These are phyloP conservation scores for Pinus albicaulis DNA, from an alignment of 75 land plant genomes.

Conservation along the genomic window DNA sequence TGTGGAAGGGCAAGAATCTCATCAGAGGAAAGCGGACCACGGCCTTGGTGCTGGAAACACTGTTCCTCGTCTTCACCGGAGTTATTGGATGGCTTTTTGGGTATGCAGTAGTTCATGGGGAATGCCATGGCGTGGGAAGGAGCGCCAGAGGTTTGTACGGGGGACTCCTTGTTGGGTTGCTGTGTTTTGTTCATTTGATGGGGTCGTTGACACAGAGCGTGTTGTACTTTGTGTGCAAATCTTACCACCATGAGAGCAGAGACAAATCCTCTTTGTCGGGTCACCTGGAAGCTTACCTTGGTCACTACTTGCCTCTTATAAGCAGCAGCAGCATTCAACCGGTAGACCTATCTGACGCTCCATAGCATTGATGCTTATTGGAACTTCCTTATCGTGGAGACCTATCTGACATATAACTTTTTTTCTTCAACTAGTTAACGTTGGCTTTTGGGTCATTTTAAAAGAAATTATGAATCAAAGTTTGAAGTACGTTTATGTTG, in stretches of 20 bases:
- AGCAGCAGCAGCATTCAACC: slow-evolving; percentile 40
- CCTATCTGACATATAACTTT: too few species aligned
- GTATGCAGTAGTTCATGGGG: background rate
- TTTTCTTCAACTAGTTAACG: too few species aligned
- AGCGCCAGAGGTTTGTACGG: slow-evolving; percentile 18
- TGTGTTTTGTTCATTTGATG: slow-evolving; percentile 30
- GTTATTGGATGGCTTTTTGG: background rate
- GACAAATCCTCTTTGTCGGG: slow-evolving; percentile 65
- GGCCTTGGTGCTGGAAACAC: slow-evolving; percentile 21
- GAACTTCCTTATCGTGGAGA: too few species aligned
- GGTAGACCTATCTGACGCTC: slow-evolving; percentile 9
- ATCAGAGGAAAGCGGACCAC: slow-evolving; percentile 59
- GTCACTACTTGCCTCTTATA: slow-evolving; percentile 69
- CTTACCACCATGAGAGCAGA: slow-evolving; percentile 72
- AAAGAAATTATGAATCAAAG: too few species aligned
- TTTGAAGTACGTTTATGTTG: too few species aligned
- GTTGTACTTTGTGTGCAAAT: slow-evolving; percentile 82
- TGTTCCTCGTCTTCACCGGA: background rate
- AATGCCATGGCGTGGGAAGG: slow-evolving; percentile 1
- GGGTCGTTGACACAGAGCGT: slow-evolving; percentile 69
- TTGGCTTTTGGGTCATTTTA: too few species aligned
- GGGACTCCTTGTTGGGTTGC: slow-evolving; percentile 11
- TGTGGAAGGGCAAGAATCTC: slow-evolving; percentile 52
- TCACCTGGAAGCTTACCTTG: slow-evolving; percentile 75
- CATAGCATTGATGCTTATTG: too few species aligned